Conservation (phyloP, 2,329 filamentous ascomycete species). For the Dothistroma pini region DNA sequence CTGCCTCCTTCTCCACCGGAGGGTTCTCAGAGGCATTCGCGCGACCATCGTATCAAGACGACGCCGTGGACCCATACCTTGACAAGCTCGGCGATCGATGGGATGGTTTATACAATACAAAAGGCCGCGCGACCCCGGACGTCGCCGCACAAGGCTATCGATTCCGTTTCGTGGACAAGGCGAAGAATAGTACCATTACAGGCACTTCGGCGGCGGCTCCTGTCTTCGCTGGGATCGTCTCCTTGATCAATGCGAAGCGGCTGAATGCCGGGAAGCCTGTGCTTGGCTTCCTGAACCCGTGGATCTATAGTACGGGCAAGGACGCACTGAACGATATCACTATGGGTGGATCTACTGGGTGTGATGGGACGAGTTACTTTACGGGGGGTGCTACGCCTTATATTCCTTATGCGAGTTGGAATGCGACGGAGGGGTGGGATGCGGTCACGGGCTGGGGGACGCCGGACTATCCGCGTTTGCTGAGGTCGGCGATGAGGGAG, state of each 20-base stretch:
- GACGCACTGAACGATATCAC: conserved; percentile 48
- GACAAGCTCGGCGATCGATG: conserved; percentile 37
- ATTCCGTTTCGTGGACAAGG: conserved; percentile 45
- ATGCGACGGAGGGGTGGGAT: conserved; percentile 33
- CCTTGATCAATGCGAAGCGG: not conserved
- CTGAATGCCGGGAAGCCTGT: conserved; percentile 48
- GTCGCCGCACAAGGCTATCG: conserved; percentile 51
- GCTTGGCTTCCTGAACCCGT: conserved; percentile 60
- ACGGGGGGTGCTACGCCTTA: conserved; percentile 17
- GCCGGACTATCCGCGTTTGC: conserved; percentile 26
- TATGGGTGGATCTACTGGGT: conserved; percentile 38
- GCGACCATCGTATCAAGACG: conserved; percentile 43
- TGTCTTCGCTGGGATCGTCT: conserved; percentile 46
- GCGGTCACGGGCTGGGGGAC: conserved; percentile 34
- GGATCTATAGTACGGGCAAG: conserved; percentile 49
- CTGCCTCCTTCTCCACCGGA: conserved; percentile 44
- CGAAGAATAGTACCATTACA: conserved; percentile 44
- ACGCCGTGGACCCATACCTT: conserved; percentile 40
- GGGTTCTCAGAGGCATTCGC: conserved; percentile 44
- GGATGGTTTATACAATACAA: conserved; percentile 42
- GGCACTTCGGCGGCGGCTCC: conserved; percentile 56
- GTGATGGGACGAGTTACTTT: conserved; percentile 33
- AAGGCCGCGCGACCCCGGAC: conserved; percentile 45
- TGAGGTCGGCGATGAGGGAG: conserved; percentile 13
- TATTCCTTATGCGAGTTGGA: conserved; percentile 26